A percentile compares a stretch with the other conserved stretches of the same genome.
These are phyloP conservation scores for Stylosanthes scabra DNA, from an alignment of 331 rosid genomes.

Conservation along the genomic window DNA sequence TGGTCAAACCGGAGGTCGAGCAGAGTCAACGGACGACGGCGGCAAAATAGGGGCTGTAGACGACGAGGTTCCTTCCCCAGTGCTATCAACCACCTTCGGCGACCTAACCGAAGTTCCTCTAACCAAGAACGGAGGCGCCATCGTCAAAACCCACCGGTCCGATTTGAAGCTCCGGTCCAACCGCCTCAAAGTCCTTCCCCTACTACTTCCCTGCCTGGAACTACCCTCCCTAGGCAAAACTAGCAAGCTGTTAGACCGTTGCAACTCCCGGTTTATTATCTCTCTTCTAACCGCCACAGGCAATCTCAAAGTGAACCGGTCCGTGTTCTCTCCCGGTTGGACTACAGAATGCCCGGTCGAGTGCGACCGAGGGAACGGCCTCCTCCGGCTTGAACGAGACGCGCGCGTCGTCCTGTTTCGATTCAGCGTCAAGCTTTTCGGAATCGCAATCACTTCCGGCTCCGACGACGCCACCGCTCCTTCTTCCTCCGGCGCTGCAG, in stretches of 20 bases:
- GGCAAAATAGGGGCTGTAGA: slow-evolving; percentile 45
- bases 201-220: slow-evolving; percentile 58
- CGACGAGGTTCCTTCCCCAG: slow-evolving; percentile 46
- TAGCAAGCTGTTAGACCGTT: slow-evolving; percentile 73
- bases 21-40: slow-evolving; percentile 33
- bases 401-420: slow-evolving; percentile 74
- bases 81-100: slow-evolving; percentile 44
- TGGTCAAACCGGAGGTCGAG: slow-evolving; percentile 54
- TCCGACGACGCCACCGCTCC: not conserved
- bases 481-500: not conserved
- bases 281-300: slow-evolving; percentile 81
- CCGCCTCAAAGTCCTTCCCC: slow-evolving; percentile 51
- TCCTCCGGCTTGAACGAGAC: slow-evolving; percentile 58
- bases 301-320: slow-evolving; percentile 79
- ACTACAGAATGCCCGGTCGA: slow-evolving; percentile 84
- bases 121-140: slow-evolving; percentile 64
- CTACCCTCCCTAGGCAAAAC: slow-evolving; percentile 63
- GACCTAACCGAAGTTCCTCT: slow-evolving; percentile 69
- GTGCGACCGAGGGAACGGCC: slow-evolving; percentile 69
- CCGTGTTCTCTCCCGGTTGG: slow-evolving; percentile 78
- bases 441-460: slow-evolving; percentile 10
- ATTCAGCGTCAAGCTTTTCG: slow-evolving; percentile 49
- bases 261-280: slow-evolving; percentile 58
- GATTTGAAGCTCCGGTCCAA: slow-evolving; percentile 64
- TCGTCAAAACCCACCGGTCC: slow-evolving; percentile 74